Percentiles rank a stretch among this genome's conserved stretches.
Conservation (phyloP, 1,284 basidiomycete genomes). For the Calocybe gambosa region DNA sequence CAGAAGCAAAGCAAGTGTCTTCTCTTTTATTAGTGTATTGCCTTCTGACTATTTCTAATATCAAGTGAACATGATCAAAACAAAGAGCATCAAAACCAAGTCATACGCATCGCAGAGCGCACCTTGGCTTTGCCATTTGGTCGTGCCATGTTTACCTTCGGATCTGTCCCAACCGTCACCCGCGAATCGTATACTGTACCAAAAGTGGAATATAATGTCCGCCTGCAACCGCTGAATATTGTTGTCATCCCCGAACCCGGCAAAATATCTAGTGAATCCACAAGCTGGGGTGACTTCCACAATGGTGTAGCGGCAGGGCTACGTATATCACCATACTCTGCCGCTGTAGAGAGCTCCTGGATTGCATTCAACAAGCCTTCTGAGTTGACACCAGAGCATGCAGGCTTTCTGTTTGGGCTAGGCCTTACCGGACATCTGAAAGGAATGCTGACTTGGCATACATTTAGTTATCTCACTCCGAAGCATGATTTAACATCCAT, state of each 20-base stretch:
- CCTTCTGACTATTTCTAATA: slow-evolving; percentile 7
- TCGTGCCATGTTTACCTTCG: slow-evolving; percentile 84
- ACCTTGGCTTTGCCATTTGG: slow-evolving; percentile 85
- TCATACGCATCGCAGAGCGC: slow-evolving; percentile 73
- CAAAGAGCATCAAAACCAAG: slow-evolving; percentile 77
- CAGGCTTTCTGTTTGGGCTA: slow-evolving; percentile 90
- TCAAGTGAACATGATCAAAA: slow-evolving; percentile 72
- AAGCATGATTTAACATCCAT: slow-evolving; percentile 95
- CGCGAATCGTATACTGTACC: slow-evolving; percentile 77
- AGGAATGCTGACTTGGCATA: slow-evolving; percentile 84
- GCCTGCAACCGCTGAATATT: slow-evolving; percentile 65
- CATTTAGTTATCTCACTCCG: slow-evolving; percentile 87
- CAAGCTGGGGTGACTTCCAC: slow-evolving; percentile 95
- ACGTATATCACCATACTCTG: slow-evolving; percentile 72
- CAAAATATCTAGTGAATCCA: slow-evolving; percentile 63
- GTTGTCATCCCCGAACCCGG: slow-evolving; percentile 57
- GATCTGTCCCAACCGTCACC: slow-evolving; percentile 63
- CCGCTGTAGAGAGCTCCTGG: slow-evolving; percentile 84
- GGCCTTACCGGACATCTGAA: slow-evolving; percentile 89
- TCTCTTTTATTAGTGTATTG: slow-evolving; percentile 2
- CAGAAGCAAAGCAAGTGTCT: slow-evolving; percentile 59
- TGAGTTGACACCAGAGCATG: slow-evolving; percentile 85
- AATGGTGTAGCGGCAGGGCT: slow-evolving; percentile 93
- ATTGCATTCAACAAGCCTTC: slow-evolving; percentile 89
- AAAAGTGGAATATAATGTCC: slow-evolving; percentile 74